A percentile compares a stretch with the other conserved stretches of the same genome.
Evolutionary conservation across 352 stramenopile species (phyloP).

Genomic region (Blastocystis sp.): DNA sequence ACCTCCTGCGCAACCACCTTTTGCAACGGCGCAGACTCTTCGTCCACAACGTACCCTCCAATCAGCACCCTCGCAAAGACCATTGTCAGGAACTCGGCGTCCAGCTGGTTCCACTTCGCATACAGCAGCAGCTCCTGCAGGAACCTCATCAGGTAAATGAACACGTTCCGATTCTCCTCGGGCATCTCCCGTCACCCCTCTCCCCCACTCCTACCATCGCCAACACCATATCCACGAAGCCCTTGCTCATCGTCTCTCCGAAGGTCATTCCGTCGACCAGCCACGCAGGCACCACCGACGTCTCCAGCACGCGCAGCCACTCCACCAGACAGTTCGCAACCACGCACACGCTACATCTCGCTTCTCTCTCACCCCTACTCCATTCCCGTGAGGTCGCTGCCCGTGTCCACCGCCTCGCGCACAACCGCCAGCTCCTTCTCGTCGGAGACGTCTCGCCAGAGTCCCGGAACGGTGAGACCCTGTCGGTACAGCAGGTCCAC

Average conservation of each 20-base stretch:
- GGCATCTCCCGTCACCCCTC: neutral
- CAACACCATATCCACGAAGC: slow-evolving; percentile 10
- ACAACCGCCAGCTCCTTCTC: slow-evolving; percentile 65
- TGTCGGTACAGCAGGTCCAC: slow-evolving; percentile 82
- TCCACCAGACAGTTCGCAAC: slow-evolving; percentile 25
- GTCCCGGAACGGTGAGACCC: slow-evolving; percentile 65
- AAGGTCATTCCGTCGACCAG: neutral
- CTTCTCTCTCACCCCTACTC: neutral
- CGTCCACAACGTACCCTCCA: neutral
- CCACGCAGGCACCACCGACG: neutral
- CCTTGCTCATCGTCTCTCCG: neutral
- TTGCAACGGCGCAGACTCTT: neutral
- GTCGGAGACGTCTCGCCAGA: slow-evolving; percentile 60
- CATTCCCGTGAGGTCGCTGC: slow-evolving; percentile 63
- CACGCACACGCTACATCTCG: neutral
- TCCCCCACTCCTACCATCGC: neutral
- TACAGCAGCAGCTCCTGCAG: slow-evolving; percentile 39
- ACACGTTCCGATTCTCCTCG: slow-evolving; percentile 41
- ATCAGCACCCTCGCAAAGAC: slow-evolving; percentile 27
- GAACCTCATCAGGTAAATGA: slow-evolving; percentile 56
- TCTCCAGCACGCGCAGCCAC: neutral
- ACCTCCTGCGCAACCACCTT: neutral
- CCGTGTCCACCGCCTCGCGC: slow-evolving; percentile 71
- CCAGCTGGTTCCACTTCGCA: neutral
- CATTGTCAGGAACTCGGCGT: slow-evolving; percentile 32